Evolutionary conservation across 2,329 filamentous ascomycete genomes (phyloP), one percentile per base, ranked within the genome.

Genomic region (Cladophialophora exuberans): DNA sequence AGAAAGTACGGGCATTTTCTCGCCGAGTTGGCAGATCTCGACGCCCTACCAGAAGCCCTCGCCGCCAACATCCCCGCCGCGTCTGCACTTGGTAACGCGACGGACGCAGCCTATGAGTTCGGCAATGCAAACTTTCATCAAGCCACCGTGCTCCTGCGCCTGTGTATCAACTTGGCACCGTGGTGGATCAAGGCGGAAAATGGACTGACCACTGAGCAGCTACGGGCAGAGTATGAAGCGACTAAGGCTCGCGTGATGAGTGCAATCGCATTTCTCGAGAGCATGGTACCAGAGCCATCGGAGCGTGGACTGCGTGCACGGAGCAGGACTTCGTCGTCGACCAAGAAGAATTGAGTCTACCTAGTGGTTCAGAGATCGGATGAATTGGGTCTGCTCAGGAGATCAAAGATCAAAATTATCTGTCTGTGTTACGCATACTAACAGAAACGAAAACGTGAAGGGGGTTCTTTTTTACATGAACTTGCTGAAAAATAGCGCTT

Each of bases 111-210:
- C 20, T 33, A 52, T 30, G 43, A 50, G n/a, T 61, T 61, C 31
- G 55, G 55, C 3, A 53, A 43, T 5, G n/a, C 36, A 18, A 48
- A 56, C 23, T 61, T 55, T 22, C 50, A 56, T 6, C 54, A 59
- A 39, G 55, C 53, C 10, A 55, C 51, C 18, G 30, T 61, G 10
- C 44, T 63, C n/a, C 31, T 52, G 20, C 53, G 50, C 18, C 38
- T 59, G 22, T 54, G 48, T 18, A 56, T 52, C 41, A 63, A 59
- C 47, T 45, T 54, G 39, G 61, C 61, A 5, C 61, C 61, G 1
- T 61, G 58, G 58, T 61, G 55, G 50, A 39, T 63, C 28, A 57
- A 58, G 35, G 54, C 52, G 18, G 46, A 46, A 17, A 47, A 50
- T 18, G 51, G 30, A 1, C 52, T 48, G 28, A 54, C 13, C 11